A percentile compares a stretch with the other conserved stretches of the same genome.
Evolutionary conservation across 768 basidiomycete species (phyloP).

Genomic region (Termitomyces sp.): DNA sequence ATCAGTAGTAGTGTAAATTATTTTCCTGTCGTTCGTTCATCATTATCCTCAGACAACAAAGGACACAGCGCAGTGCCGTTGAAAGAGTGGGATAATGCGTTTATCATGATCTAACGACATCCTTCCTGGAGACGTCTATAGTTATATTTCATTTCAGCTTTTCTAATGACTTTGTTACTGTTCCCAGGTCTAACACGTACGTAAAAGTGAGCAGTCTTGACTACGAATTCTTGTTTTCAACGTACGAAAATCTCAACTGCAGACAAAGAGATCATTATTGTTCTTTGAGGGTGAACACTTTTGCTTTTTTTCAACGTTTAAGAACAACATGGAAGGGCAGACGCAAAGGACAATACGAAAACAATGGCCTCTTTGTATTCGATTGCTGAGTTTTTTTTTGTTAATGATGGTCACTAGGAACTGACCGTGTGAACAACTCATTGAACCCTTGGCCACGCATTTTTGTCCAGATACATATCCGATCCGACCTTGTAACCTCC

Average conservation of each 20-base stretch:
- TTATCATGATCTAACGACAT: background rate
- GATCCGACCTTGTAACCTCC: constrained; percentile 1
- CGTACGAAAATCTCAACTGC: background rate
- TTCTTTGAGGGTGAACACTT: background rate
- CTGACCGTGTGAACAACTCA: constrained; percentile 13
- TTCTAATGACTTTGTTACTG: too few relatives aligned
- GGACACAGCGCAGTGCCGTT: background rate
- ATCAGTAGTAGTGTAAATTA: background rate
- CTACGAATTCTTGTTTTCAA: background rate
- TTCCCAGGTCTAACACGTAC: background rate
- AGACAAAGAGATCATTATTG: background rate
- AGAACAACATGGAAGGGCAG: background rate
- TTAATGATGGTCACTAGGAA: constrained; percentile 1
- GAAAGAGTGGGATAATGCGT: background rate
- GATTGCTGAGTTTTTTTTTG: background rate
- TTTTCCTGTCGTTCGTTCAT: background rate
- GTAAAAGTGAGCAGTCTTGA: background rate
- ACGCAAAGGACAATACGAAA: background rate
- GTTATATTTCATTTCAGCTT: background rate
- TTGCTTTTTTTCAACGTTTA: background rate
- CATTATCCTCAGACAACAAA: background rate
- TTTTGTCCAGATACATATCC: constrained; percentile 3
- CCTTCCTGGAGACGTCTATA: background rate
- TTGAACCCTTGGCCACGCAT: constrained; percentile 7
- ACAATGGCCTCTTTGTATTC: constrained; percentile 6